A percentile compares a stretch with the other conserved stretches of the same genome.
Conservation (phyloP, 2,329 filamentous ascomycete species). For the Lachnellula subtilissima region DNA sequence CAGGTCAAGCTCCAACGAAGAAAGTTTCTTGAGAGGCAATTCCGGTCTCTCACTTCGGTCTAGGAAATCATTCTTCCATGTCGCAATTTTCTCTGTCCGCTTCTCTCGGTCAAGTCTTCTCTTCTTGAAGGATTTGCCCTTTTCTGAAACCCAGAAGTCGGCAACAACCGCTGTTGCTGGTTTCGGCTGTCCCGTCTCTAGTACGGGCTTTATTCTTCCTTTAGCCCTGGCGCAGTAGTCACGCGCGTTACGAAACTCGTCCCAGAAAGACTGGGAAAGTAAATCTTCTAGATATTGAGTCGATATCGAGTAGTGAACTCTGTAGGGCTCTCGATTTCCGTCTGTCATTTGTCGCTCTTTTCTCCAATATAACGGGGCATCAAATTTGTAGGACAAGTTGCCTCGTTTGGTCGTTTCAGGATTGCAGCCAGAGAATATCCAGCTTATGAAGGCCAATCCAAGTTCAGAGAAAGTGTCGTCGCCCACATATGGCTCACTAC, state of each 20-base stretch:
- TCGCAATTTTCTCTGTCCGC: background rate
- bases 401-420: conserved; percentile 9
- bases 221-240: background rate
- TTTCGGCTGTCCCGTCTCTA: background rate
- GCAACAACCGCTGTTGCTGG: conserved; percentile 1
- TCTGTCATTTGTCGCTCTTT: background rate
- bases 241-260: background rate
- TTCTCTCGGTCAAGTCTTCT: background rate
- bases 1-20: no score
- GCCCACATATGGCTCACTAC: conserved; percentile 19
- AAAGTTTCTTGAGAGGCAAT: no score
- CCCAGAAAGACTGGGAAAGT: conserved; percentile 5
- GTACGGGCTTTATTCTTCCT: background rate
- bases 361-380: conserved; percentile 2
- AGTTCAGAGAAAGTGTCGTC: conserved; percentile 18
- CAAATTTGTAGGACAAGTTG: background rate
- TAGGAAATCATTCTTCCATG: background rate
- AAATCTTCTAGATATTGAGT: conserved; percentile 1
- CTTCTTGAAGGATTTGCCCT: background rate
- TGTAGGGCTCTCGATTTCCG: background rate
- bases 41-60: no score
- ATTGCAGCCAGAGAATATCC: conserved; percentile 22
- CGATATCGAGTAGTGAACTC: conserved; percentile 1
- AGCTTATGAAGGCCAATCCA: conserved; percentile 19
- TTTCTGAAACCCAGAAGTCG: background rate